A percentile compares a stretch with the other conserved stretches of the same genome.
Conservation (phyloP, 2,329 filamentous ascomycete species). For the Dactylonectria estremocensis region DNA sequence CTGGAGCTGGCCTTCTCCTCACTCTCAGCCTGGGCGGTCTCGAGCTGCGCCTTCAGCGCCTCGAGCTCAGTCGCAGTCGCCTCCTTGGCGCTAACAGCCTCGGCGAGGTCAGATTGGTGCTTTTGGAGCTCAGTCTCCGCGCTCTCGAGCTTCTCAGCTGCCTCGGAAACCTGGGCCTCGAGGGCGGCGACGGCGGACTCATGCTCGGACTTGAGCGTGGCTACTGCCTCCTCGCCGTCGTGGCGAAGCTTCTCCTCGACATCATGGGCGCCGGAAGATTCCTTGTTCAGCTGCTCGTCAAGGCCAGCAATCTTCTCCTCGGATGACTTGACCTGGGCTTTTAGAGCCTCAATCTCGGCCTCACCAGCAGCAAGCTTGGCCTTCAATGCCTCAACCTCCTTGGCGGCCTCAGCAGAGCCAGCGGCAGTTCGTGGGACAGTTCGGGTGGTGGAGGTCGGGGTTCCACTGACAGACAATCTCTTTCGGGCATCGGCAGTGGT, state of each 20-base stretch:
- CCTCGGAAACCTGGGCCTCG: conserved; percentile 63
- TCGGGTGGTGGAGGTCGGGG: conserved; percentile 55
- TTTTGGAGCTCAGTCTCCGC: conserved; percentile 67
- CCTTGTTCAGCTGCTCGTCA: conserved; percentile 65
- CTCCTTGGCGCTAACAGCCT: conserved; percentile 66
- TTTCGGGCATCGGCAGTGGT: conserved; percentile 67
- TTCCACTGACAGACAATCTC: conserved; percentile 67
- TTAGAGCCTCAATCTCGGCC: conserved; percentile 70
- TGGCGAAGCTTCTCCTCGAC: conserved; percentile 60
- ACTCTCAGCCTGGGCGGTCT: conserved; percentile 55
- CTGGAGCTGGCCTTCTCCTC: conserved; percentile 53
- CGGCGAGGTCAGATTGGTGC: conserved; percentile 64
- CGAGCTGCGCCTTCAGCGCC: conserved; percentile 66
- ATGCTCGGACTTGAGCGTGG: conserved; percentile 66
- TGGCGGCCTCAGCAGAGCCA: conserved; percentile 61
- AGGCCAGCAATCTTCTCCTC: conserved; percentile 71
- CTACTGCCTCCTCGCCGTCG: conserved; percentile 61
- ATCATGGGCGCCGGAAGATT: conserved; percentile 53
- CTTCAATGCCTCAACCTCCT: conserved; percentile 74
- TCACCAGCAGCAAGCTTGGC: conserved; percentile 72
- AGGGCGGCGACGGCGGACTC: conserved; percentile 64
- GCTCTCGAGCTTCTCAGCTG: conserved; percentile 64
- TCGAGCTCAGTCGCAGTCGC: conserved; percentile 64
- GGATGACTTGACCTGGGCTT: conserved; percentile 69
- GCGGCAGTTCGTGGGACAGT: conserved; percentile 58